Conservation (phyloP, 1,284 basidiomycete genomes). For the Sporisorium iseilematis-ciliati region DNA sequence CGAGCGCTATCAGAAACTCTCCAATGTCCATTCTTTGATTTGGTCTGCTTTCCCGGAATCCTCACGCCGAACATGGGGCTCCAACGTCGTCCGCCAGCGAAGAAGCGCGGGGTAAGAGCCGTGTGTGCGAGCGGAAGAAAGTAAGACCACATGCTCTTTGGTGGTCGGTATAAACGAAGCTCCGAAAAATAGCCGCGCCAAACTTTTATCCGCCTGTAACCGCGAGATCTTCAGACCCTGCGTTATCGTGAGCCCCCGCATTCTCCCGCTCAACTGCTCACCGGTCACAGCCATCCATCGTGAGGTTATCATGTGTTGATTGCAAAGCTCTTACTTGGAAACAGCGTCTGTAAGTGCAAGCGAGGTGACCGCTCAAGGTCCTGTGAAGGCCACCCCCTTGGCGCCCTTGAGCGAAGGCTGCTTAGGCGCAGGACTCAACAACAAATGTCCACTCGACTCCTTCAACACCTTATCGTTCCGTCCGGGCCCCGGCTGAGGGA, state of each 20-base stretch:
- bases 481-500: constrained; percentile 13
- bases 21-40: too few relatives aligned
- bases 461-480: constrained; percentile 16
- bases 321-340: background rate
- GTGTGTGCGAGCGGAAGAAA: constrained; percentile 20
- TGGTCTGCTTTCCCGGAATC: background rate
- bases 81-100: background rate
- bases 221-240: constrained; percentile 6
- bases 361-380: background rate
- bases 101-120: background rate
- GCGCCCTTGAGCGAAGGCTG: background rate
- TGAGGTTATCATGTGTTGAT: background rate
- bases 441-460: background rate
- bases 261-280: constrained; percentile 6
- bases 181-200: constrained; percentile 9
- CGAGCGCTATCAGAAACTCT: too few relatives aligned
- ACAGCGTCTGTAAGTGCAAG: background rate
- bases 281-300: background rate
- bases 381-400: background rate
- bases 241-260: background rate
- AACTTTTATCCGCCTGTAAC: constrained; percentile 12
- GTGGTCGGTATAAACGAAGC: background rate
- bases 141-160: background rate
- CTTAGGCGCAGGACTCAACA: constrained; percentile 12
- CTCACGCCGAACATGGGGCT: background rate